Base-by-base conservation (phyloP, 2,329 filamentous ascomycete genomes). In the Fusarium sp. region DNA sequence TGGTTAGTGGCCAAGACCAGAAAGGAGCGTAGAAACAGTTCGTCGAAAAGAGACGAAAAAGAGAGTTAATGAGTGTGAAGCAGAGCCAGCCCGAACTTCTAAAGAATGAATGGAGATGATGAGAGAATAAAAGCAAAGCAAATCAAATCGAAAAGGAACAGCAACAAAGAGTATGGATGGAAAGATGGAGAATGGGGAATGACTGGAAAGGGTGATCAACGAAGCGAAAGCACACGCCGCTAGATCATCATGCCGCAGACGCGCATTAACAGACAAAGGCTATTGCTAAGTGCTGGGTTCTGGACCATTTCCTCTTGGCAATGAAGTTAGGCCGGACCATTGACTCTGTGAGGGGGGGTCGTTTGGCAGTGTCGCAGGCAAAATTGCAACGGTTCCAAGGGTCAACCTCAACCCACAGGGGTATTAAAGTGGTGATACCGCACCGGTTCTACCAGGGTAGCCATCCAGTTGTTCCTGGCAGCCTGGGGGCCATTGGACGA, bases 361-460 rank as follows among this genome's bases (percentile, higher is more conserved):
- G 46, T 54, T 50, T 68, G 40, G 52, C 46, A 62, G 49, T 69
- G 69, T 74, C 62, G 56, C 68, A 72, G 55, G 45, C 69, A 72
- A 74, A 68, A 74, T 74, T 74, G 56, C 71, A 65, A 62, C 55
- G 60, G 72, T 74, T 73, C 72, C 72, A 74, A 74, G 72, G 72
- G 72, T 74, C 72, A 73, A 41, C 47, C 33, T 55, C 25, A 62
- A 62, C 49, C 58, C 53, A 64, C 67, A 69, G 62, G 70, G 72
- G 58, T 63, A 30, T 35, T 30, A 30, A 30, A 30, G 27, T 30
- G 27, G 27, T 30, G 27, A 30, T 30, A 30, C 27, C 27, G 27
- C 27, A 30, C 27, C 27, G 13, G 10, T 30, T 30, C 27, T 30
- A 30, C 27, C 44, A 56, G 58, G 58, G 51, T 62, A 50, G 59